phyloP scores from a whole-genome alignment of 306 rosid genomes.

The Glycyrrhiza uralensis region DNA sequence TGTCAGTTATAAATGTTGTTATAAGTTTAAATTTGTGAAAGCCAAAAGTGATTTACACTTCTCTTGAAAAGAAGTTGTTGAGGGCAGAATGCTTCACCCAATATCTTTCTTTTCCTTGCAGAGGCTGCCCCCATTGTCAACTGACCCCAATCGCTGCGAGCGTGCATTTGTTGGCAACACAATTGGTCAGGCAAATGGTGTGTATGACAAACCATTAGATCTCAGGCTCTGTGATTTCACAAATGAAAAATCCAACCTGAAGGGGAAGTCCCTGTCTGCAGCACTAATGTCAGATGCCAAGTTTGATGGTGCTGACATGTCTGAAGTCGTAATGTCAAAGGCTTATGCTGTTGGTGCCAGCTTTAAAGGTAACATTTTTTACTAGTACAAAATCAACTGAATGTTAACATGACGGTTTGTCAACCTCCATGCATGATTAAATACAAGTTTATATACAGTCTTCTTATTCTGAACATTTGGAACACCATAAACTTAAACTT shows the following conservation, averaged over 20 bases:
- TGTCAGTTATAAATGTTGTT: slow-evolving; percentile 1
- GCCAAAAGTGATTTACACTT: neutral
- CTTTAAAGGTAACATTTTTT: slow-evolving; percentile 66
- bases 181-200: slow-evolving; percentile 94
- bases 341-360: slow-evolving; percentile 91
- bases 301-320: slow-evolving; percentile 97
- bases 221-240: slow-evolving; percentile 87
- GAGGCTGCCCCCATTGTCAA: slow-evolving; percentile 95
- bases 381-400: neutral
- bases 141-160: slow-evolving; percentile 83
- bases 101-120: slow-evolving; percentile 42
- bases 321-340: slow-evolving; percentile 96
- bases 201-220: slow-evolving; percentile 88
- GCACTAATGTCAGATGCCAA: slow-evolving; percentile 96
- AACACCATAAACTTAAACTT: neutral
- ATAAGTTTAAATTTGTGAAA: neutral
- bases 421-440: slow-evolving; percentile 1
- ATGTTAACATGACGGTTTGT: neutral
- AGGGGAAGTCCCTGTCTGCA: slow-evolving; percentile 89
- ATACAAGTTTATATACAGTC: neutral
- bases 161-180: slow-evolving; percentile 89
- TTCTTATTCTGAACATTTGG: neutral
- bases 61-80: slow-evolving; percentile 3
- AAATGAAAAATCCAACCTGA: slow-evolving; percentile 73
- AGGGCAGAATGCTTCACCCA: neutral